Evolutionary conservation across 257 asterid genomes (phyloP), one percentile per base, ranked within the genome.

Genomic region (Gardenia jasminoides): DNA sequence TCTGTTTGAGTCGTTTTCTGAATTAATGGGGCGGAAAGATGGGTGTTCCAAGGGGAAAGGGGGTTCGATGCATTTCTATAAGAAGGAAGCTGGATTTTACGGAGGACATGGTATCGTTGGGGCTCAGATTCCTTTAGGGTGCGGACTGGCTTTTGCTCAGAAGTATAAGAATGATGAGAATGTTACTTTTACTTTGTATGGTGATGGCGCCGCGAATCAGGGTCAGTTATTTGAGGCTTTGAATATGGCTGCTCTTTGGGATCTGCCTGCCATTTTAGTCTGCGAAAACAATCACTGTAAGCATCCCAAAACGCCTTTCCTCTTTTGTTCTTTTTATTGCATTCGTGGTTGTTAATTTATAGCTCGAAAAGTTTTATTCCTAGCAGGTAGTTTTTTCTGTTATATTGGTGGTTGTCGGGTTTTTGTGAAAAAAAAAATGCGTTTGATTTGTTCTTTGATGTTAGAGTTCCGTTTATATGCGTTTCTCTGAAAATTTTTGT

Each of bases 31-130:
- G 79, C 86, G 99, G 72, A 88, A 85, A 24, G 96, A 83, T 12
- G 99, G 99, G 76, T 92, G 98, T 75, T 92, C 97, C 0, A 90
- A 89, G 80, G 99, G 99, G 83, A 95, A 93, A 81, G 99, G 99
- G 3, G 99, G 99, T 9, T 95, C 99, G 78, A 95, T 95, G 99
- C 99, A 95, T 82, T 93, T 95, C 54, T 93, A 95, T 62, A 92
- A 89, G 89, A 95, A 93, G 89, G 97, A 91, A 3, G 83, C 66
- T 20, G 97, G 97, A 28, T 95, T 95, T 80, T 95, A 89, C 52
- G 99, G 99, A 13, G 99, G 99, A 6, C 99, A 95, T 74, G 99
- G 98, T 72, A 95, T 95, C 52, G 99, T 95, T 10, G 99, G 99
- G 41, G 99, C 98, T 1, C 99, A 95, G 85, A 87, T 95, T 56